Evolutionary conservation across 805 yeast genomes (phyloP), one percentile per base, ranked within the genome.

Genomic region (Pichia occidentalis): DNA sequence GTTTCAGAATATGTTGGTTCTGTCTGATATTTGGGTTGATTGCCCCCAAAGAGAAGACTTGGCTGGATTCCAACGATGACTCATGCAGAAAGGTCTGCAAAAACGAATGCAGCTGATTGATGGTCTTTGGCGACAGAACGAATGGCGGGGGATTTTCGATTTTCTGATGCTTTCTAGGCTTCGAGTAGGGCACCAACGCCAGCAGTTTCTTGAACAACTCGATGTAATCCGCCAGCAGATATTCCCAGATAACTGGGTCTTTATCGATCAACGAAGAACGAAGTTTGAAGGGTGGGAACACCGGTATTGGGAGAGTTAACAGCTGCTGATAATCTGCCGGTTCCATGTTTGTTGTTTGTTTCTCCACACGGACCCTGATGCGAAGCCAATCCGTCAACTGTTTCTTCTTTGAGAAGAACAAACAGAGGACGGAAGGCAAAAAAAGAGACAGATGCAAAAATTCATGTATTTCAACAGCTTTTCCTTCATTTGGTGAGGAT

Each of bases 161-260:
- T 12, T 43, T 37, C 4, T 49, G 42, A 2, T 17, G 11, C n/a
- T 30, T 26, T 11, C 25, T 16, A 10, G 16, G 32, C 11, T 21
- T 9, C 10, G 31, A 16, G 20, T 23, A 24, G 5, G 44, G 42
- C 13, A 34, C 8, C 5, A 60, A 32, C 9, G 48, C 42, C 24
- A 72, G 56, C 28, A 82, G 54, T 41, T 63, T 71, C 40, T 70
- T 64, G 47, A 77, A 69, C 16, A 75, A 61, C 13, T 52, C 56
- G 38, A 81, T 73, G 56, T 80, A 83, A 3, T 73, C 73, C 47
- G 80, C 85, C 13, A 83, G 57, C 16, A 80, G 59, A 54, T 81
- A 86, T 4, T 73, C 80, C 87, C 90, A 83, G 7, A 83, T 83
- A 17, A 83, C 87, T 0, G 94, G 94, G 53, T 83, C 94, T 44